Evolutionary conservation across 2,329 filamentous ascomycete species (phyloP).

Genomic region (Sporothrix variecibatus): DNA sequence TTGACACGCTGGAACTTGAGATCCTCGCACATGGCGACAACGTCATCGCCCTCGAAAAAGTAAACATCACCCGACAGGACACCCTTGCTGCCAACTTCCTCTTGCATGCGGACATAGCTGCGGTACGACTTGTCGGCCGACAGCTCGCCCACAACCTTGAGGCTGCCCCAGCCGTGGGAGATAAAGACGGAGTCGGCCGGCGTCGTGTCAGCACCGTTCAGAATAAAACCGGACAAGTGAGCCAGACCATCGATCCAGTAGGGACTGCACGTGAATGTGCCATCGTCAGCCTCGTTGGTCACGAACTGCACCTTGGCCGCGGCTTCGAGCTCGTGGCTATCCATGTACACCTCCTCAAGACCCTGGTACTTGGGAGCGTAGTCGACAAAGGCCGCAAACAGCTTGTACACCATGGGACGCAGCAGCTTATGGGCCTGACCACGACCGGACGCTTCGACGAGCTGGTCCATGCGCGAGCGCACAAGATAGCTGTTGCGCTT

Average conservation of each 20-base stretch:
- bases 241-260: conserved; percentile 62
- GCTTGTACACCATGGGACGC: conserved; percentile 75
- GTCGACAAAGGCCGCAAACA: conserved; percentile 58
- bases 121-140: conserved; percentile 51
- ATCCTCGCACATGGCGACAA: conserved; percentile 37
- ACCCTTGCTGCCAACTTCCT: conserved; percentile 52
- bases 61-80: conserved; percentile 56
- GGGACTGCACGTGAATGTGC: conserved; percentile 54
- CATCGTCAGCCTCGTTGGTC: conserved; percentile 49
- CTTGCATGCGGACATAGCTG: conserved; percentile 61
- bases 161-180: conserved; percentile 60
- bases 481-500: conserved; percentile 59
- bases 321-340: conserved; percentile 48
- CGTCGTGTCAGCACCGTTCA: conserved; percentile 58
- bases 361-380: conserved; percentile 57
- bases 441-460: conserved; percentile 64
- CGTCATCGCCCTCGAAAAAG: conserved; percentile 52
- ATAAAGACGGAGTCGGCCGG: conserved; percentile 59
- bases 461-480: conserved; percentile 59
- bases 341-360: conserved; percentile 60
- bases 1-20: conserved; percentile 27
- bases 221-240: conserved; percentile 62
- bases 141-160: conserved; percentile 53
- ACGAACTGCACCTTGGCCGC: conserved; percentile 50
- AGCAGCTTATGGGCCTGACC: conserved; percentile 66